Evolutionary conservation across 23 red algal species (phyloP).

Genomic region (Gracilaria domingensis): DNA sequence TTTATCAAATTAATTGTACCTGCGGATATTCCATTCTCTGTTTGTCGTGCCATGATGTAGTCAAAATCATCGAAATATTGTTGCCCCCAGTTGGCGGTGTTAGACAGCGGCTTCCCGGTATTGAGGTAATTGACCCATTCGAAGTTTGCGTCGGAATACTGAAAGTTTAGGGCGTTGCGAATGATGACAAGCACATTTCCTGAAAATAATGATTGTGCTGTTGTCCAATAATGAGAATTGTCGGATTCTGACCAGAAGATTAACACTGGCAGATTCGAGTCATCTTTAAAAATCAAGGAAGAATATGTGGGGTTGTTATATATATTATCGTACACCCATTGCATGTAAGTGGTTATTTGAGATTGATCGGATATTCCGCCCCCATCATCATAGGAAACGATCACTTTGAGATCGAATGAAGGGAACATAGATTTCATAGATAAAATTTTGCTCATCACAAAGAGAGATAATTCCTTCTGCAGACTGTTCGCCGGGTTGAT

Average conservation of each 20-base stretch:
- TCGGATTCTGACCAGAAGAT: conserved; percentile 55
- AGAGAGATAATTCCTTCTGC: conserved; percentile 14
- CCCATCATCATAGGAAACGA: conserved; percentile 58
- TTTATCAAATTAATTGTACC: conserved; percentile 11
- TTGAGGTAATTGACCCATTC: conserved; percentile 59
- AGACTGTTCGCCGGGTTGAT: conserved; percentile 53
- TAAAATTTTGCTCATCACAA: conserved; percentile 5
- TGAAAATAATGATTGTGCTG: conserved; percentile 26
- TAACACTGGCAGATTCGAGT: conserved; percentile 20
- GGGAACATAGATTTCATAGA: conserved; percentile 7
- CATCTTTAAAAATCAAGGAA: conserved; percentile 25
- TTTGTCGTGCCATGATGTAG: conserved; percentile 41
- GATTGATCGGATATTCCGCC: background rate
- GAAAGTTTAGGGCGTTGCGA: conserved; percentile 45
- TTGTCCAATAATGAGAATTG: conserved; percentile 39
- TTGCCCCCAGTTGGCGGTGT: conserved; percentile 57
- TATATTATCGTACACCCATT: conserved; percentile 42
- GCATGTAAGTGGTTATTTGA: conserved; percentile 21
- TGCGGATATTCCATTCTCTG: conserved; percentile 24
- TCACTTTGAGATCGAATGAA: conserved; percentile 38
- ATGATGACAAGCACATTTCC: conserved; percentile 39
- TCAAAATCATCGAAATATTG: conserved; percentile 51
- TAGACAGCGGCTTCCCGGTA: conserved; percentile 22
- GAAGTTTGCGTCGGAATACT: conserved; percentile 50
- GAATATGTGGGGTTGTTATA: conserved; percentile 29